phyloP scores from a whole-genome alignment of 202 grass and related monocot genomes.

The Carex sylvatica region DNA sequence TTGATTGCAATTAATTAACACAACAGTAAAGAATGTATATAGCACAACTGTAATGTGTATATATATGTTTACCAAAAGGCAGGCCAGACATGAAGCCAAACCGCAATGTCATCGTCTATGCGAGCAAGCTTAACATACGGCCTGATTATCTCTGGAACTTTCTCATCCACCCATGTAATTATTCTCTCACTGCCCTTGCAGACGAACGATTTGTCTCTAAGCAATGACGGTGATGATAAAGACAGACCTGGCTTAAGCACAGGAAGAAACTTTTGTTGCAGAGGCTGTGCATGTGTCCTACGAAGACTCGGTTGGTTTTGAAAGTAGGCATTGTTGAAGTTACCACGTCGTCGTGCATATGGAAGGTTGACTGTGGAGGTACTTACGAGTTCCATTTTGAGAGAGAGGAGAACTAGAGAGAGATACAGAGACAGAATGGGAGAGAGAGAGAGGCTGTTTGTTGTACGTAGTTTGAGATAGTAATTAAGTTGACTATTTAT shows the following conservation, averaged over 20 bases:
- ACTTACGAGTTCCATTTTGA: not conserved
- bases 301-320: not conserved
- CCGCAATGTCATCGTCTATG: not conserved
- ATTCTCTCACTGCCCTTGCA: not conserved
- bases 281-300: not conserved
- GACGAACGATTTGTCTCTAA: not conserved
- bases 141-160: not conserved
- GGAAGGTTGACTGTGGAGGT: not conserved
- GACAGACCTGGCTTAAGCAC: not conserved
- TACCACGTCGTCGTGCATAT: not conserved
- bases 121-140: constrained; percentile 7
- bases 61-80: not conserved
- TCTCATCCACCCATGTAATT: not conserved
- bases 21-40: not conserved
- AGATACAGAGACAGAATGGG: not conserved
- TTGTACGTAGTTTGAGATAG: not conserved
- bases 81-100: not conserved
- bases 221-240: not conserved
- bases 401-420: not conserved
- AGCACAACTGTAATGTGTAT: not conserved
- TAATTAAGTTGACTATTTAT: not conserved
- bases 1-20: no score
- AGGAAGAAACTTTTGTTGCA: not conserved
- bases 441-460: not conserved
- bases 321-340: not conserved